Evolutionary conservation across 208 protist genomes (phyloP).

Genomic region (Leishmania lainsoni): DNA sequence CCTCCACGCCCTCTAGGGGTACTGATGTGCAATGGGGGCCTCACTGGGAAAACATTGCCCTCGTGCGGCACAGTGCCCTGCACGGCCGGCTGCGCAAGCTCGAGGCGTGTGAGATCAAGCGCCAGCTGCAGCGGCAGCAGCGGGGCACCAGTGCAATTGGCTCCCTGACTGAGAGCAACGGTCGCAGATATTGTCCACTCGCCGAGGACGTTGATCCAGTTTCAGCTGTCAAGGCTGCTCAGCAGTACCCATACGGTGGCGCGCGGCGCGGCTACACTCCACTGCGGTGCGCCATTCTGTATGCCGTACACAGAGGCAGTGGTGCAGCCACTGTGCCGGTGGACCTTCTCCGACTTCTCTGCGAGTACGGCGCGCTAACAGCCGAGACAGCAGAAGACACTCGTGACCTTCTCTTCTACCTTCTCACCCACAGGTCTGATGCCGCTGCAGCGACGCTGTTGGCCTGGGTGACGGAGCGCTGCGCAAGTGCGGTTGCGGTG

Average conservation of each 20-base stretch:
- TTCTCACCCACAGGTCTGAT: constrained; percentile 40
- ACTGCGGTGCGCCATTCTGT: constrained; percentile 38
- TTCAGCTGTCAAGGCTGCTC: constrained; percentile 15
- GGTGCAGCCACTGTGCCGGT: neutral
- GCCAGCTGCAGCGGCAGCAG: constrained; percentile 18
- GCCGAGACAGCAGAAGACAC: constrained; percentile 31
- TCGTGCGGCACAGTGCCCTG: constrained; percentile 26
- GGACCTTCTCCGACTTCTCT: constrained; percentile 46
- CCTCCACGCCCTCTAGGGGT: neutral
- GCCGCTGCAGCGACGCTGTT: constrained; percentile 42
- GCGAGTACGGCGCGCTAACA: constrained; percentile 51
- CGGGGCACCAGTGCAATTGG: neutral
- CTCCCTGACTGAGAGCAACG: neutral
- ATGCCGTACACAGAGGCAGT: constrained; percentile 9
- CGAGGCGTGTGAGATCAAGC: constrained; percentile 19
- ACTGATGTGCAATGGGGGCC: constrained; percentile 21
- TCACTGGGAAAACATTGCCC: constrained; percentile 34
- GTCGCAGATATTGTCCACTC: neutral
- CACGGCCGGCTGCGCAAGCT: constrained; percentile 19
- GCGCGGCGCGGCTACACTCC: constrained; percentile 51
- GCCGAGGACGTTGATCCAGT: constrained; percentile 24
- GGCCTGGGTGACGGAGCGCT: constrained; percentile 24
- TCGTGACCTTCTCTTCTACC: constrained; percentile 51
- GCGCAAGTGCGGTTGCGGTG: constrained; percentile 18
- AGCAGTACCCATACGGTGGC: constrained; percentile 36